Base-by-base conservation (phyloP, 345 rosid genomes). In the Syzygium aromaticum region DNA sequence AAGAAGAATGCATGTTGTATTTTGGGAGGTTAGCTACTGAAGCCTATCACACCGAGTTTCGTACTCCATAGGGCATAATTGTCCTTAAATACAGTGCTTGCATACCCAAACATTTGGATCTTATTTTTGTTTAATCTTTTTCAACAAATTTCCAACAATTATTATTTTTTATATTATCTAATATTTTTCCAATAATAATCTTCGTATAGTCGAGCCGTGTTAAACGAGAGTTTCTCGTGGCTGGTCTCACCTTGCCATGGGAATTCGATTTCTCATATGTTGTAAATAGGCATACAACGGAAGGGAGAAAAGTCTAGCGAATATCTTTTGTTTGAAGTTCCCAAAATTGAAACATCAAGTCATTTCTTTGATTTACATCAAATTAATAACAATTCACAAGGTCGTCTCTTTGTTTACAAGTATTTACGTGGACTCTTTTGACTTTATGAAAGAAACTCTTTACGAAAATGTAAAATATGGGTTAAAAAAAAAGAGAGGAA, bases 1-100 rank as follows among this genome's bases (percentile, higher is more conserved):
- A 19, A 19, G 23, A 54, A 54, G 21, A 0, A 54, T 0, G 0
- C 3, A 0, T 54, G 0, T 54, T 54, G 1, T 21, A 21, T 54
- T 10, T 54, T 21, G 4, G 0, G 25, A 54, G 57, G 10, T 19
- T 54, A 54, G 10, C 1, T 7, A 7, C 1, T 7, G 1, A 0
- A 54, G 57, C 4, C 0, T 7, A 21, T 54, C 11, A 9, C 21
- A 22, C 4, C 21, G 4, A 54, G 0, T 54, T 54, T 19, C 10
- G 8, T 21, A 22, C 7, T 54, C 22, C 0, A 1, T 7, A 23
- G 2, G 57, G 2, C 0, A 0, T 0, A 54, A 54, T 54, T 54
- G 23, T 54, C 25, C 25, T 54, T 22, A 54, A 21, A 1, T 8
- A 54, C 7, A 54, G 56, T 3, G 6, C 21, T 21, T 54, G 4